Base-by-base conservation (phyloP, 305 asterid species). In the Plantago rigida region DNA sequence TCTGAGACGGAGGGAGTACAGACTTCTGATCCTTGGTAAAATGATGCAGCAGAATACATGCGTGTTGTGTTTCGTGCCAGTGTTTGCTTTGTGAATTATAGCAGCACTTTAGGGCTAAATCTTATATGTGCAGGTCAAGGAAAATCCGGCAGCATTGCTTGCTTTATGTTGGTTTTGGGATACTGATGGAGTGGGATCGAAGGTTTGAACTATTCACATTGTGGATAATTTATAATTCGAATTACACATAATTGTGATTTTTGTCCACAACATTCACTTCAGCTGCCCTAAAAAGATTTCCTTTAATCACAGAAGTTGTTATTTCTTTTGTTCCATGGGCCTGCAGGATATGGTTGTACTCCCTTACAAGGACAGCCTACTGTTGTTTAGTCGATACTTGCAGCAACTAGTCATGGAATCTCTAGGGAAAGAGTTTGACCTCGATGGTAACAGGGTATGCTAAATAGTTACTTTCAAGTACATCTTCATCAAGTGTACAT, bases 341-440 rank as follows among this genome's bases (percentile, higher is more conserved):
- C 47, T 74, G 69, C 88, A 89, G 99, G 99, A 93, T 82, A 89
- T 93, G 99, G 97, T 93, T 67, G 90, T 93, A 75, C 97, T 93
- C 70, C 97, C 99, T 47, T 93, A 93, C 83, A 93, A 93, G 89
- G 99, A 89, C 74, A 93, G 97, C 74, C 77, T 93, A 31, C 76
- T 93, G 68, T 75, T 93, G 77, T 89, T 93, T 67, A 93, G 97
- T 81, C 85, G 97, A 65, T 93, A 93, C 70, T 75, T 93, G 72
- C 99, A 93, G 78, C 96, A 93, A 77, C 85, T 93, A 73, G 97
- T 93, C 76, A 89, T 93, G 99, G 99, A 93, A 81, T 89, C 99
- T 56, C 89, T 87, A 31, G 99, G 99, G 46, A 93, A 93, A 78
- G 99, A 93, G 79, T 89, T 89, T 76, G 97, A 93, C 79, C 90